Evolutionary conservation across 371 early-diverging fungal species (phyloP), one percentile per base, ranked within the genome.

Genomic region (Mortierella sp.): DNA sequence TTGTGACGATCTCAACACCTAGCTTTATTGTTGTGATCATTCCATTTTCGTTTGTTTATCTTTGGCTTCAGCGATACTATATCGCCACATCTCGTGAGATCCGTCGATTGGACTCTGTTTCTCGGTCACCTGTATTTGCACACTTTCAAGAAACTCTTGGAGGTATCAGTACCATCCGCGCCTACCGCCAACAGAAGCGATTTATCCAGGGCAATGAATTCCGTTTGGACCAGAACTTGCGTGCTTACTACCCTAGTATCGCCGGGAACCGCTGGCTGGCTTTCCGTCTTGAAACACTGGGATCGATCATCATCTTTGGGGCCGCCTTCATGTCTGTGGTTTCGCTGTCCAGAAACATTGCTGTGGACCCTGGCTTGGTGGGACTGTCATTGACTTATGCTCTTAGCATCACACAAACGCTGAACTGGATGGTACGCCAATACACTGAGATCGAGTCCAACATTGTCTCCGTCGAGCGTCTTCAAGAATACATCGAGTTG

Each of bases 191-290:
- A 72, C 85, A 89, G 69, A 57, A 75, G 0, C 90, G 97, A 1
- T 98, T 98, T 75, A 86, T 90, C 9, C 75, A 73, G 37, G 91
- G 92, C 62, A 96, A 96, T 78, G 93, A 95, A 77, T 68, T 75
- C 43, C 90, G 92, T 47, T 73, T 98, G 35, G 97, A 97, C 72
- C 85, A 87, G 66, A 97, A 97, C 80, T 91, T 91, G 77, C 86
- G 88, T 40, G 96, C 97, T 0, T 94, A 93, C 70, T 96, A 92
- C 85, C 94, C 96, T 1, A 91, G 92, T 5, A 85, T 96, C 20
- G 89, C 93, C 4, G 90, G 93, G 60, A 97, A 97, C 72, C 94
- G 97, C 58, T 98, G 98, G 95, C 81, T 97, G 47, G 96, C 97
- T 32, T 90, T 97, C 35, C 93, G 98, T 47, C 90, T 97, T 18